Evolutionary conservation across 75 land plant genomes (phyloP), one percentile per base, ranked within the genome.

Genomic region (Pinus tabuliformis): DNA sequence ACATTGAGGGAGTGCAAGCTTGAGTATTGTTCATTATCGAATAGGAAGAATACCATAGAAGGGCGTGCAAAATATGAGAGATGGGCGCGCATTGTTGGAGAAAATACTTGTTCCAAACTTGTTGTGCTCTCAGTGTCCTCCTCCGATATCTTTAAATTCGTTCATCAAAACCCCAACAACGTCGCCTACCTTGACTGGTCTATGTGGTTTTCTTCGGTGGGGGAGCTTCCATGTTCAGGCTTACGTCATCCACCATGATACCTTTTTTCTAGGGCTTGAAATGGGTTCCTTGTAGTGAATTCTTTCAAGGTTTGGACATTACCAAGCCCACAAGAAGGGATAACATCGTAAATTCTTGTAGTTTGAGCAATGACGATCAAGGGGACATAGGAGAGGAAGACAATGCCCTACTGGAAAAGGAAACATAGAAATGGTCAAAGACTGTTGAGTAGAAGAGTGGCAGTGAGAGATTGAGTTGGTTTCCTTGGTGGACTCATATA

Each of bases 271-370:
- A 78, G 45, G 80, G 86, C n/a, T 74, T 83, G 57, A 88, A 82
- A 78, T 82, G 83, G 93, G 42, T 86, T n/a, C 88, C 90, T 3
- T 85, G 86, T 61, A 78, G 81, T 37, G 87, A 83, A 56, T 79
- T 80, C 26, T 56, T 74, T 57, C 71, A 59, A 62, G 84, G 64
- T 28, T 56, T 60, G 11, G 28, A 3, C 59, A 0, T 14, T 74
- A 0, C 59, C 15, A 28, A 5, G 45, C 6, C 6, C 6, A 5
- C 0, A 42, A 42, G 45, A 42, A 42, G 6, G 6, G 45, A 6
- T 5, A 42, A 42, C 45, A 30, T 75, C 33, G 12, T 3, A 21
- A 20, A 21, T 20, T 20, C 4, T 20, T 61, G 14, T 21, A 24
- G 24, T 49, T 33, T 70, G 16, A 36, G 20, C 7, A 63, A 39